phyloP scores from a whole-genome alignment of 371 early-diverging fungal genomes.

The Mucor piriformis region DNA sequence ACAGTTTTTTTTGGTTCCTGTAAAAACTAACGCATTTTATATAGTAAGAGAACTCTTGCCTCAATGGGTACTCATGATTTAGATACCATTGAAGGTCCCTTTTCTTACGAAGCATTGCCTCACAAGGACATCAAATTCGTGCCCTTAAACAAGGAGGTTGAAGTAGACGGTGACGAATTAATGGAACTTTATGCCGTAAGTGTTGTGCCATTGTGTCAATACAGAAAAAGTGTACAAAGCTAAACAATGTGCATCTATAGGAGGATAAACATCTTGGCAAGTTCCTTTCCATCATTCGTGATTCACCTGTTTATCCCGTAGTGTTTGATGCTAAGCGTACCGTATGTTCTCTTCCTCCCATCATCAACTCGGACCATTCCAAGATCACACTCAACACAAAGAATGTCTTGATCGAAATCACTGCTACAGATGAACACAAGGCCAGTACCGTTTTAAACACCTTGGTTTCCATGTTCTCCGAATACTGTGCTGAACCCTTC shows the following conservation, averaged over 20 bases:
- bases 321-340: slow-evolving; percentile 84
- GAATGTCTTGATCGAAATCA: slow-evolving; percentile 99
- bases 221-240: neutral
- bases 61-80: slow-evolving; percentile 99
- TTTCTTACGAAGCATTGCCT: slow-evolving; percentile 92
- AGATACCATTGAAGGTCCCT: slow-evolving; percentile 93
- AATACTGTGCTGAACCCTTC: slow-evolving; percentile 89
- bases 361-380: slow-evolving; percentile 98
- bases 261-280: slow-evolving; percentile 84
- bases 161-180: slow-evolving; percentile 87
- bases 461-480: slow-evolving; percentile 92
- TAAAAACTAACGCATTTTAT: no score
- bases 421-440: slow-evolving; percentile 97
- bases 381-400: slow-evolving; percentile 96
- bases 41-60: slow-evolving; percentile 92
- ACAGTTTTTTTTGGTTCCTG: slow-evolving; percentile 1
- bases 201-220: neutral
- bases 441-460: slow-evolving; percentile 93
- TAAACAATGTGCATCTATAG: slow-evolving; percentile 21
- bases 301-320: slow-evolving; percentile 92
- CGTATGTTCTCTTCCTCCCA: slow-evolving; percentile 98
- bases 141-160: slow-evolving; percentile 92
- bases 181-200: slow-evolving; percentile 86
- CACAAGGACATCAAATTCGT: slow-evolving; percentile 93
- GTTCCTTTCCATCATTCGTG: slow-evolving; percentile 92